Conservation (phyloP, 2,329 filamentous ascomycete genomes). For the Colletotrichum lindemuthianum region DNA sequence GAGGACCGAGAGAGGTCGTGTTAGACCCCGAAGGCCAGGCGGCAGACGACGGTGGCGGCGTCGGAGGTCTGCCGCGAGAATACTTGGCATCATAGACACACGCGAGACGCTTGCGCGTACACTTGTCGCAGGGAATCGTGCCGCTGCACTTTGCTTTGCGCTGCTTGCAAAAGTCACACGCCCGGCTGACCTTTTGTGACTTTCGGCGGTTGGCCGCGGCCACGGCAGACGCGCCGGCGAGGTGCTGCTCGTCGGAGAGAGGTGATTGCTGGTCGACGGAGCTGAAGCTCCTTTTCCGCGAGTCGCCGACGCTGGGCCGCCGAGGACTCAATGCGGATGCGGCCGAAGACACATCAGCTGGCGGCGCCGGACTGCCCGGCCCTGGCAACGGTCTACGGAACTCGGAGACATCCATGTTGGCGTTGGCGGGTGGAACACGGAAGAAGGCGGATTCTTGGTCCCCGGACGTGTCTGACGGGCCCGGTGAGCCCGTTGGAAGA, state of each 20-base stretch:
- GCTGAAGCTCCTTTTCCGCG: constrained; percentile 29
- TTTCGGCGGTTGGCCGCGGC: constrained; percentile 37
- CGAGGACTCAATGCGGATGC: constrained; percentile 16
- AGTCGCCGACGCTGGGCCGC: neutral
- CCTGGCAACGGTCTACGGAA: constrained; percentile 21
- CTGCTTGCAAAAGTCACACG: constrained; percentile 52
- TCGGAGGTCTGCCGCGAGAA: constrained; percentile 46
- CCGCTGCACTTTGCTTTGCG: constrained; percentile 51
- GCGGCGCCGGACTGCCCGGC: constrained; percentile 19
- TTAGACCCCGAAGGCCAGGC: constrained; percentile 11
- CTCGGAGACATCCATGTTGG: constrained; percentile 21
- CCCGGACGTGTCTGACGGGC: neutral
- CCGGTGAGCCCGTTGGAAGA: neutral
- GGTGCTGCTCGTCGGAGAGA: constrained; percentile 23
- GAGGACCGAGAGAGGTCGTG: neutral
- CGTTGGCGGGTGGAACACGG: no score
- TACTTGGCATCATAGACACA: constrained; percentile 47
- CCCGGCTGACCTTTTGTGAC: constrained; percentile 47
- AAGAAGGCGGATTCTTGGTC: constrained; percentile 12
- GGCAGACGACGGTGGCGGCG: constrained; percentile 42
- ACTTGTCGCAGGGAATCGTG: constrained; percentile 46
- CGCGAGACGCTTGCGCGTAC: constrained; percentile 39
- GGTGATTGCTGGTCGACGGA: constrained; percentile 29
- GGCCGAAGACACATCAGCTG: constrained; percentile 15
- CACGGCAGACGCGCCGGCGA: neutral